A percentile compares a stretch with the other conserved stretches of the same genome.
phyloP scores from a whole-genome alignment of 2,329 filamentous ascomycete species.

The Lachnellula hyalina region DNA sequence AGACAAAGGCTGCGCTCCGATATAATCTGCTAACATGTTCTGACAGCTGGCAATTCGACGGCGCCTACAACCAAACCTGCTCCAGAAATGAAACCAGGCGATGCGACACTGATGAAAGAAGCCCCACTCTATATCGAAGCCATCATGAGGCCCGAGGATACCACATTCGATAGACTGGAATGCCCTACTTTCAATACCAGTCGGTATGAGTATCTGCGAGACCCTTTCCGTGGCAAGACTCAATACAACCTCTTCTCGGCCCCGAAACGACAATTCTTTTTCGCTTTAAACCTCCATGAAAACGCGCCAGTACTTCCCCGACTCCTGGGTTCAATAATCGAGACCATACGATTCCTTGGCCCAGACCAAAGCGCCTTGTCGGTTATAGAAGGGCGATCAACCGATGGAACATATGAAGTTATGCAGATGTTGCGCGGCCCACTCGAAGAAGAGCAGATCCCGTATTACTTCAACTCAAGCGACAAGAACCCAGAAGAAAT shows the following conservation, averaged over 20 bases:
- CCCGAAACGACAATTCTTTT: slow-evolving; percentile 37
- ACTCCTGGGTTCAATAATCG: slow-evolving; percentile 46
- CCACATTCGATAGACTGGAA: slow-evolving; percentile 3
- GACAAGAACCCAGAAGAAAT: slow-evolving; percentile 38
- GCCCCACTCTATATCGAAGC: slow-evolving; percentile 7
- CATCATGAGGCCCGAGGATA: slow-evolving; percentile 12
- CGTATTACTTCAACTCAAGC: slow-evolving; percentile 40
- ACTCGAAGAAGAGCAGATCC: slow-evolving; percentile 35
- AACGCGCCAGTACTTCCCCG: slow-evolving; percentile 37
- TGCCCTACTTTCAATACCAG: slow-evolving; percentile 5
- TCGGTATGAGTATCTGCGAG: slow-evolving; percentile 12
- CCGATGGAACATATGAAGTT: slow-evolving; percentile 49
- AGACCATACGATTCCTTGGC: slow-evolving; percentile 45
- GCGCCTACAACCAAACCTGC: no score
- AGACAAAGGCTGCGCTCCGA: no score
- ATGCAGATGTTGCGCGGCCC: slow-evolving; percentile 37
- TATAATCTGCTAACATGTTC: no score
- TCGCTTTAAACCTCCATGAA: slow-evolving; percentile 48
- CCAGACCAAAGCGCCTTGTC: slow-evolving; percentile 46
- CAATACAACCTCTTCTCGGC: background rate
- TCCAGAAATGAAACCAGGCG: background rate
- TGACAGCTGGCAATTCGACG: no score
- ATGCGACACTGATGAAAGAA: background rate
- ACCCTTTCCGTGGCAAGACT: background rate
- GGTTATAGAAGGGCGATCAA: slow-evolving; percentile 50